Evolutionary conservation across 371 early-diverging fungal species (phyloP).

Genomic region (Rhizopus microsporus): DNA sequence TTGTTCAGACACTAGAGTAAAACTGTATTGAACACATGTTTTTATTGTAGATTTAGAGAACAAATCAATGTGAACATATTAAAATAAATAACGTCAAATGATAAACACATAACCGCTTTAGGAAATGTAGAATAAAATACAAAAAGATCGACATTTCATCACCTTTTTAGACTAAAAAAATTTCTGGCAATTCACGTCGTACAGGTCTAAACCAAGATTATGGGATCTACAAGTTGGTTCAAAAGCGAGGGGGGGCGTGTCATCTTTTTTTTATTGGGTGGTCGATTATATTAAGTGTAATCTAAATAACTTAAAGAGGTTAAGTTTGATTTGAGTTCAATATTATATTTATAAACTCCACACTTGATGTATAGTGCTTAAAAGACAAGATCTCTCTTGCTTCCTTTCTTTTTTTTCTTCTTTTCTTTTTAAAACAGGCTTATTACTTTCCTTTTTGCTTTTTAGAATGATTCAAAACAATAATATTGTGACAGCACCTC

Average conservation of each 20-base stretch:
- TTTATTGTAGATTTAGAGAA: no score
- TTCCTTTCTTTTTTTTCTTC: constrained; percentile 1
- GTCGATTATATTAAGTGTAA: background rate
- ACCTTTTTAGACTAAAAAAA: background rate
- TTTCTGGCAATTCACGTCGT: constrained; percentile 1
- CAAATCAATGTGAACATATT: no score
- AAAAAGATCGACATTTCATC: background rate
- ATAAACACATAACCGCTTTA: no score
- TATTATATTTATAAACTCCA: no score
- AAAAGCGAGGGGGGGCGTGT: background rate
- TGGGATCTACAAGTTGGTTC: background rate
- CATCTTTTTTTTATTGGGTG: constrained; percentile 1
- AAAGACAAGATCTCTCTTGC: constrained; percentile 4
- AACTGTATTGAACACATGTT: no score
- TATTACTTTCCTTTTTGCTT: constrained; percentile 4
- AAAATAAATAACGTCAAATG: no score
- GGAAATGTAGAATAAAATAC: no score
- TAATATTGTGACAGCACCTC: constrained; percentile 20
- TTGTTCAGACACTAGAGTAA: no score
- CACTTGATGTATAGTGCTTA: background rate
- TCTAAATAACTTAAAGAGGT: constrained; percentile 3
- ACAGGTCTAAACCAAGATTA: background rate
- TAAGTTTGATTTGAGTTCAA: background rate
- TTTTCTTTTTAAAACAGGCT: background rate
- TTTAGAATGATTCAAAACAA: background rate